These are phyloP conservation scores for Metarhizium sp. DNA, from an alignment of 2,329 filamentous ascomycete species.

Conservation along the genomic window DNA sequence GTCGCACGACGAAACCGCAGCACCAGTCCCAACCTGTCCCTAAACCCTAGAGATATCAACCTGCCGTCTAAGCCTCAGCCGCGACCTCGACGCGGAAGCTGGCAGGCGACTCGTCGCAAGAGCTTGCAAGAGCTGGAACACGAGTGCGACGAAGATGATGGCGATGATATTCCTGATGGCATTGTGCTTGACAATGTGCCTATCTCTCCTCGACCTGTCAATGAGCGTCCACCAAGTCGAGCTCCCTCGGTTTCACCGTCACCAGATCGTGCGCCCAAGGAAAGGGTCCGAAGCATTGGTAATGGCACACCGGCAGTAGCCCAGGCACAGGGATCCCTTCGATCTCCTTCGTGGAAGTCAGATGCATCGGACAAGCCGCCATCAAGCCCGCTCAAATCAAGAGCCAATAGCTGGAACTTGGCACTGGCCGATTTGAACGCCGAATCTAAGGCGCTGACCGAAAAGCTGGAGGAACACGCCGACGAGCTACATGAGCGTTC, in stretches of 20 bases:
- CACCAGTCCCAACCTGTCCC: slow-evolving; percentile 39
- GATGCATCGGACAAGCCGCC: slow-evolving; percentile 29
- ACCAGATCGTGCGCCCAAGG: slow-evolving; percentile 40
- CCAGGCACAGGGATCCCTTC: slow-evolving; percentile 48
- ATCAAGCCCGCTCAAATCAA: slow-evolving; percentile 36
- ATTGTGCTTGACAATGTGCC: slow-evolving; percentile 75
- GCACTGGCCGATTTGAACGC: slow-evolving; percentile 59
- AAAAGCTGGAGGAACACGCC: slow-evolving; percentile 71
- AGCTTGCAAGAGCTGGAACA: slow-evolving; percentile 61
- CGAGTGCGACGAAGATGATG: slow-evolving; percentile 68
- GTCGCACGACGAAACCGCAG: slow-evolving; percentile 35
- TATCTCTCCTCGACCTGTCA: slow-evolving; percentile 60
- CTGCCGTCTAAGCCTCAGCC: slow-evolving; percentile 17
- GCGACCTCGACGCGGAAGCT: slow-evolving; percentile 52
- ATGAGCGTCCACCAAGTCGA: slow-evolving; percentile 44
- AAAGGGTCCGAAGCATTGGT: slow-evolving; percentile 46
- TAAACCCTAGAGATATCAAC: slow-evolving; percentile 33
- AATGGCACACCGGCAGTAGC: slow-evolving; percentile 55
- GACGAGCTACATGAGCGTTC: slow-evolving; percentile 44
- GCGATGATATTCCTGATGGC: slow-evolving; percentile 69
- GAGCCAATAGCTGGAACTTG: slow-evolving; percentile 67
- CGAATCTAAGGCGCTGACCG: slow-evolving; percentile 66
- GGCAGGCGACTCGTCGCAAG: slow-evolving; percentile 61
- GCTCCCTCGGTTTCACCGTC: slow-evolving; percentile 44
- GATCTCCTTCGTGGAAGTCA: slow-evolving; percentile 45